Percentiles rank a stretch among this genome's conserved stretches.
phyloP scores from a whole-genome alignment of 164 flowering plant species.

The Santalum album region DNA sequence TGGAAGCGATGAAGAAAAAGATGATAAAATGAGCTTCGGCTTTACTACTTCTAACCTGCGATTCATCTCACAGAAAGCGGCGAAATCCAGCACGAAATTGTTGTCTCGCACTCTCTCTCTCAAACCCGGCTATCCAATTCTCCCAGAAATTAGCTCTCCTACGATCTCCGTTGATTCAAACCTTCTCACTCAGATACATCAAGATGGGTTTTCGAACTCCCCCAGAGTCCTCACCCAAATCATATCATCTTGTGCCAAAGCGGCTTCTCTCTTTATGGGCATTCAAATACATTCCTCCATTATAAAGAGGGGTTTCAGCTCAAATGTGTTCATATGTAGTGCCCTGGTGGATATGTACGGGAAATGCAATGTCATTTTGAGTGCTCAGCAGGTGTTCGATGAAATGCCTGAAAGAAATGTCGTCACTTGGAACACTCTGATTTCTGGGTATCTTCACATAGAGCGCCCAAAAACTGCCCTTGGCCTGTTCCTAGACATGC shows the following conservation, averaged over 20 bases:
- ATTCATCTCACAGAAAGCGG: too few relatives aligned
- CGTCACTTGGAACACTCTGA: slow-evolving; percentile 36
- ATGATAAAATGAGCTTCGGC: too few relatives aligned
- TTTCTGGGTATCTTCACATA: slow-evolving; percentile 23
- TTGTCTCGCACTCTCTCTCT: too few relatives aligned
- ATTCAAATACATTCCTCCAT: slow-evolving; percentile 23
- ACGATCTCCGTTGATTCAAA: not conserved
- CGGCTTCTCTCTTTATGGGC: slow-evolving; percentile 15
- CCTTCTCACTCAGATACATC: slow-evolving; percentile 3
- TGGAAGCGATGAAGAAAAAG: too few relatives aligned
- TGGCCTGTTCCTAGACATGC: slow-evolving; percentile 26
- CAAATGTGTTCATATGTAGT: slow-evolving; percentile 23
- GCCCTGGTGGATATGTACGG: slow-evolving; percentile 34
- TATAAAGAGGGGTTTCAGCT: slow-evolving; percentile 28
- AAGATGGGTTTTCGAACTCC: not conserved
- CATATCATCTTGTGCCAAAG: slow-evolving; percentile 26
- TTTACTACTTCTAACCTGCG: too few relatives aligned
- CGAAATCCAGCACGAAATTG: too few relatives aligned
- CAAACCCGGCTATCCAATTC: too few relatives aligned
- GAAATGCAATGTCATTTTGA: slow-evolving; percentile 18
- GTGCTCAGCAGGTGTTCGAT: slow-evolving; percentile 27
- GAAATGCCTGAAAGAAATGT: slow-evolving; percentile 32
- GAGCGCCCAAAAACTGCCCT: slow-evolving; percentile 15
- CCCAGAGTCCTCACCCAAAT: slow-evolving; percentile 18
- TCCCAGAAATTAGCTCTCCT: too few relatives aligned